Evolutionary conservation across 169 alveolate genomes (phyloP).

Genomic region (Plasmodium fragile): DNA sequence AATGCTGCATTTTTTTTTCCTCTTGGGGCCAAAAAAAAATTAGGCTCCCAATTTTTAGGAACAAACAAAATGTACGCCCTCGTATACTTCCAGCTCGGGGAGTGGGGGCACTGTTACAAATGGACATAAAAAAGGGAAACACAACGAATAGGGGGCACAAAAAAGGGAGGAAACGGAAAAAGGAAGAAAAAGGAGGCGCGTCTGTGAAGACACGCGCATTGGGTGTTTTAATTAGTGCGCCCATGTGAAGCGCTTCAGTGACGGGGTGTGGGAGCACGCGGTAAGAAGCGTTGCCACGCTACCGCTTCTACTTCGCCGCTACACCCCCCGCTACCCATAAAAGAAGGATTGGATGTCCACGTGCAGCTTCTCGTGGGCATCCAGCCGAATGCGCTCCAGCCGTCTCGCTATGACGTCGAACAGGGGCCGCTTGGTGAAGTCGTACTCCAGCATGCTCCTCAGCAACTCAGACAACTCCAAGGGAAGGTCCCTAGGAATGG

Average conservation of each 20-base stretch:
- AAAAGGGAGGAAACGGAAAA: not conserved
- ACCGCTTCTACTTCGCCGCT: too few relatives aligned
- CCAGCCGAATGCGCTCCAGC: slow-evolving; percentile 28
- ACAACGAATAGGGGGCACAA: not conserved
- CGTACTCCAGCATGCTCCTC: slow-evolving; percentile 59
- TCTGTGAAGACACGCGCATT: not conserved
- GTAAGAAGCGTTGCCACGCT: not conserved
- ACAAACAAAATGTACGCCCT: not conserved
- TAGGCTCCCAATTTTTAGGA: not conserved
- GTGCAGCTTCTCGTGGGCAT: slow-evolving; percentile 46
- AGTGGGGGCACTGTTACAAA: not conserved
- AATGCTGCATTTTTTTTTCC: not conserved
- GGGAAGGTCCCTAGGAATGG: slow-evolving; percentile 71
- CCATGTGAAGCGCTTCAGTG: too few relatives aligned
- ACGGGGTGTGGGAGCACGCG: not conserved
- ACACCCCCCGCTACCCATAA: slow-evolving; percentile 13
- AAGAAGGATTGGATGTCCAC: slow-evolving; percentile 53
- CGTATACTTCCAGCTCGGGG: not conserved
- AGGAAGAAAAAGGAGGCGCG: not conserved
- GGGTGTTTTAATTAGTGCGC: not conserved
- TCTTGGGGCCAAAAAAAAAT: not conserved
- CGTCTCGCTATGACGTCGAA: slow-evolving; percentile 55
- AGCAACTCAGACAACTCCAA: slow-evolving; percentile 30
- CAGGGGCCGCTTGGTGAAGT: slow-evolving; percentile 68
- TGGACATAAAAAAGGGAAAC: not conserved